Base-by-base conservation (phyloP, 2,329 filamentous ascomycete species). In the Fusarium papillatum region DNA sequence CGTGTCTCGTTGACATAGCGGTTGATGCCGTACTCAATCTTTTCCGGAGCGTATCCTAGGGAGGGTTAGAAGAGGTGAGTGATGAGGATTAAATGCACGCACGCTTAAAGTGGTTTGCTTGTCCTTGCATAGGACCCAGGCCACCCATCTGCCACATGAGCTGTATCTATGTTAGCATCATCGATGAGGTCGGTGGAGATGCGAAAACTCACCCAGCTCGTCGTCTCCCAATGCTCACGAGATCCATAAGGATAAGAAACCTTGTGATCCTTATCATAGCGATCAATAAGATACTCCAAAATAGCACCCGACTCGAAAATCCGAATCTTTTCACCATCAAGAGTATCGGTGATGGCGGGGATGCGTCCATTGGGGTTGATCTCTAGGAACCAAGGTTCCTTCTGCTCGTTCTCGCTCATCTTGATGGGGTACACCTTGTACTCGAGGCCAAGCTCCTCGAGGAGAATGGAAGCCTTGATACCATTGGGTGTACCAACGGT, bases 281-380 rank as follows among this genome's bases (percentile, higher is more conserved):
- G 90, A 64, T 95, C 93, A 22, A 94, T 91, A 8, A 98, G 90
- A 82, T 98, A 98, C 83, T 95, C 92, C 86, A 97, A 87, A 81
- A 98, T 97, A 75, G 93, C 91, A 69, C 95, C 95, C 74, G 92
- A 94, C 85, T 98, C 95, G 81, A 97, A 98, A 22, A 98, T 83
- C 69, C 90, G 89, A 81, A 98, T 95, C 39, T 87, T 86, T 82
- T 93, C 87, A 77, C 95, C 94, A 82, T 97, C 93, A 82, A 94
- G 93, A 9, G 88, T 94, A 84, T 98, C 95, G 10, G 94, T 97
- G 63, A 98, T 80, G 69, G 95, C 95, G 6, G 95, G 96, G 79
- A 98, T 98, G 77, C 95, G 94, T 75, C 95, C 95, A 83, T 98
- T 98, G 75, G 95, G 95, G 85, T 98, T 98, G 86, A 98, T 97